phyloP scores from a whole-genome alignment of 2,329 filamentous ascomycete genomes.

The Elsinoe australis region DNA sequence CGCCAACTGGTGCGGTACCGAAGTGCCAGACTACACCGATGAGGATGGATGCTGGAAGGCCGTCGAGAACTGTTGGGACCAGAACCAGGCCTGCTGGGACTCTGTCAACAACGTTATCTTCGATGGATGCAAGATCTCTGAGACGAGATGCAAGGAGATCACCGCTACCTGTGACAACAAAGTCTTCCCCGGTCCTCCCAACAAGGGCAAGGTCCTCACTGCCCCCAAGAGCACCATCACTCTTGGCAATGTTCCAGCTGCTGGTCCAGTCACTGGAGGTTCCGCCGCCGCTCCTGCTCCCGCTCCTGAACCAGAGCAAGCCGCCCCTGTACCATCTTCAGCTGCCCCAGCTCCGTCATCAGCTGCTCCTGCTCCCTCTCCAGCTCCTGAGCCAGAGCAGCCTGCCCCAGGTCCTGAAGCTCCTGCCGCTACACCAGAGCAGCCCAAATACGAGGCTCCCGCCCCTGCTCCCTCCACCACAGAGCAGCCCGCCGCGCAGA shows the following conservation, averaged over 20 bases:
- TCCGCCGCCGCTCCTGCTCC: not conserved
- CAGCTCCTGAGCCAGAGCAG: constrained; percentile 6
- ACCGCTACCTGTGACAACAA: constrained; percentile 35
- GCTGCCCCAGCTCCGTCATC: constrained; percentile 6
- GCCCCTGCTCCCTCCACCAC: not conserved
- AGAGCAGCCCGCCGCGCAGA: constrained; percentile 1
- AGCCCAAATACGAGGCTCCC: not conserved
- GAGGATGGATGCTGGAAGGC: constrained; percentile 31
- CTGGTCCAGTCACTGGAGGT: constrained; percentile 5
- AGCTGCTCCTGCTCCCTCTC: not conserved
- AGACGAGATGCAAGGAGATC: constrained; percentile 50
- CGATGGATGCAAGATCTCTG: constrained; percentile 54
- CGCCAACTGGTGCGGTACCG: constrained; percentile 63
- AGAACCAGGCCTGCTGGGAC: constrained; percentile 54
- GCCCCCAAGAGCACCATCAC: constrained; percentile 19
- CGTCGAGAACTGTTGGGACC: constrained; percentile 42
- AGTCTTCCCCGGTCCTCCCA: constrained; percentile 44
- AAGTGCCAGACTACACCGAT: constrained; percentile 50
- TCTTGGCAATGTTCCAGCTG: constrained; percentile 5
- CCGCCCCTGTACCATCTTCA: not conserved
- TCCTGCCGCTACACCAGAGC: constrained; percentile 2
- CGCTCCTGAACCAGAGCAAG: not conserved
- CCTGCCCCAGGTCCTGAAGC: not conserved
- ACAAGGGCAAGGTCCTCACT: constrained; percentile 35
- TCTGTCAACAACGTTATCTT: constrained; percentile 52